phyloP scores from a whole-genome alignment of 2,329 filamentous ascomycete genomes.

The Aureobasidium melanogenum region DNA sequence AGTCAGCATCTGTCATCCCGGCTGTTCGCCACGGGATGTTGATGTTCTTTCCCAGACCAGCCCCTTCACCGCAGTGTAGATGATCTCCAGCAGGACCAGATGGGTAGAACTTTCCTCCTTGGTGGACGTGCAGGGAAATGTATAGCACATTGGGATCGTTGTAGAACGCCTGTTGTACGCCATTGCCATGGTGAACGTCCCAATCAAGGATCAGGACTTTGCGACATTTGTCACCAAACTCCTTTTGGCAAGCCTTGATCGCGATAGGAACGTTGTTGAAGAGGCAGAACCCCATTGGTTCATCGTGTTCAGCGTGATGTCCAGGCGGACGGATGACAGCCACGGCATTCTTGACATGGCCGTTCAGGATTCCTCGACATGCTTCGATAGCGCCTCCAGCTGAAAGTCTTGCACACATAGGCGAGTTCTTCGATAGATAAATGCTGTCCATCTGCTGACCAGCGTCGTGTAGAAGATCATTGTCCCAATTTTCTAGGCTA shows the following conservation, averaged over 20 bases:
- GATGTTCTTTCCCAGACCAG: conserved; percentile 54
- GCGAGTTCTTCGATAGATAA: conserved; percentile 31
- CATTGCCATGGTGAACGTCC: conserved; percentile 75
- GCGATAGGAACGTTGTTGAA: conserved; percentile 98
- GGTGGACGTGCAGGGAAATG: conserved; percentile 86
- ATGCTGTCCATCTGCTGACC: conserved; percentile 44
- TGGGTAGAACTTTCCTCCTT: conserved; percentile 79
- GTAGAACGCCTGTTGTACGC: conserved; percentile 94
- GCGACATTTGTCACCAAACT: conserved; percentile 70
- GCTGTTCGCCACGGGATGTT: conserved; percentile 61
- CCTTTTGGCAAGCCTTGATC: conserved; percentile 73
- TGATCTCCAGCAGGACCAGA: conserved; percentile 49
- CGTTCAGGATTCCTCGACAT: conserved; percentile 77
- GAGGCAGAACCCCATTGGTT: conserved; percentile 88
- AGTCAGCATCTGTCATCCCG: conserved; percentile 91
- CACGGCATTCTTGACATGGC: conserved; percentile 85
- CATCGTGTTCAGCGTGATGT: conserved; percentile 82
- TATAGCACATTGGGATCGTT: conserved; percentile 91
- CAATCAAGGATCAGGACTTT: conserved; percentile 93
- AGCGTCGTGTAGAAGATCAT: conserved; percentile 51
- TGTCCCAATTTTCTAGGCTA: conserved; percentile 19
- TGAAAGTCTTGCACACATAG: conserved; percentile 68
- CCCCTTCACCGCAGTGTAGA: conserved; percentile 49
- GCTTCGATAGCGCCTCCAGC: conserved; percentile 93
- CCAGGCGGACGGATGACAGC: conserved; percentile 91